These are phyloP conservation scores for Laguncularia racemosa DNA, from an alignment of 345 rosid species.

Conservation along the genomic window DNA sequence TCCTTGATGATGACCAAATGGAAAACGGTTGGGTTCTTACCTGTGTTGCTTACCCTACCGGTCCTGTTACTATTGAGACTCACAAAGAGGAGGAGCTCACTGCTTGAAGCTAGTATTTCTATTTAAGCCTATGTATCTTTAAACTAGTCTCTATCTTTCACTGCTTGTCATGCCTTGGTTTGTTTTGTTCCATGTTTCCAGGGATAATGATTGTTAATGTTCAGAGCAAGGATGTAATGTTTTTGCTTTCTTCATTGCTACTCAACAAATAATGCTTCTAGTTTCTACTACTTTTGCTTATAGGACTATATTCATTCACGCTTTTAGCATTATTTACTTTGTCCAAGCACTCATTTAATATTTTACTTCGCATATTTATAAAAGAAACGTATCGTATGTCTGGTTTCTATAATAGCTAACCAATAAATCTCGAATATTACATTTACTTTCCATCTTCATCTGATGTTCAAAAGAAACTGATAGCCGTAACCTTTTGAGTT, in stretches of 20 bases:
- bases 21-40: conserved; percentile 68
- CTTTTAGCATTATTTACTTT: too few species aligned
- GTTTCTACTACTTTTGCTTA: conserved; percentile 1
- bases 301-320: too few species aligned
- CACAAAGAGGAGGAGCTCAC: conserved; percentile 85
- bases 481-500: too few species aligned
- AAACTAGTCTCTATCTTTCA: neutral
- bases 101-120: conserved; percentile 11
- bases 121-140: neutral
- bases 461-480: too few species aligned
- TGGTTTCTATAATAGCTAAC: too few species aligned
- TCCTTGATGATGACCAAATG: conserved; percentile 79
- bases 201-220: conserved; percentile 3
- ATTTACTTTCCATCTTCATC: too few species aligned
- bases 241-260: neutral
- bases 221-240: neutral
- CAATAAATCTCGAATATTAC: too few species aligned
- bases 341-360: too few species aligned
- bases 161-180: neutral
- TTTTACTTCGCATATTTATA: too few species aligned
- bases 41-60: conserved; percentile 57
- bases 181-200: neutral
- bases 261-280: conserved; percentile 4
- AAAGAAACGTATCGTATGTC: too few species aligned
- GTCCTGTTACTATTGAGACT: conserved; percentile 59